Percentiles rank a stretch among this genome's conserved stretches.
These are phyloP conservation scores for Penicillium sumatraense DNA, from an alignment of 2,329 filamentous ascomycete species.

Conservation along the genomic window DNA sequence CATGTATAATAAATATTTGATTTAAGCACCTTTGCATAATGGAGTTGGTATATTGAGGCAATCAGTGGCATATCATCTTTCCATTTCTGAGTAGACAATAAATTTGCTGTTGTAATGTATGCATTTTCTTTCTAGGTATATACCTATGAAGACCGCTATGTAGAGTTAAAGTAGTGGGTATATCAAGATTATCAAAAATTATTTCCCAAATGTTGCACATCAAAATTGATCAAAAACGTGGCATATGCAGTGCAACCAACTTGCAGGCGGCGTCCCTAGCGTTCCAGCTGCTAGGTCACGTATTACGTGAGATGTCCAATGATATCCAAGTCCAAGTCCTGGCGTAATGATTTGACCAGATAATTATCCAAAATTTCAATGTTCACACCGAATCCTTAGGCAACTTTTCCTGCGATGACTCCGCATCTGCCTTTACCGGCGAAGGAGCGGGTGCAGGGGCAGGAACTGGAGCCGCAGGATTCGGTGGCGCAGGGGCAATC, in stretches of 20 bases:
- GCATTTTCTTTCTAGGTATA: not conserved
- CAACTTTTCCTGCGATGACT: slow-evolving; percentile 11
- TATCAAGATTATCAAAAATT: not conserved
- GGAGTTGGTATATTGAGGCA: not conserved
- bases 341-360: not conserved
- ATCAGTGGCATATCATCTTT: not conserved
- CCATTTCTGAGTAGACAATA: no score
- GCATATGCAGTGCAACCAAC: not conserved
- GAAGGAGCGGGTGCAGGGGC: not conserved
- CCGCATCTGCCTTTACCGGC: not conserved
- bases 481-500: slow-evolving; percentile 28
- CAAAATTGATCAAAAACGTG: not conserved
- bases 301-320: not conserved
- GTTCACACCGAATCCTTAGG: slow-evolving; percentile 9
- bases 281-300: no score
- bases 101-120: not conserved
- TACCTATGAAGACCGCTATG: not conserved
- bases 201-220: not conserved
- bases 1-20: slow-evolving; percentile 17
- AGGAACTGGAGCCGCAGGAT: slow-evolving; percentile 10
- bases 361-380: not conserved
- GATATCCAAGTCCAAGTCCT: not conserved
- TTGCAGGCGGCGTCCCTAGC: not conserved
- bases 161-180: slow-evolving; percentile 1
- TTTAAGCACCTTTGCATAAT: not conserved